A percentile compares a stretch with the other conserved stretches of the same genome.
phyloP scores from a whole-genome alignment of 768 basidiomycete genomes.

The Albatrellus ellisii region DNA sequence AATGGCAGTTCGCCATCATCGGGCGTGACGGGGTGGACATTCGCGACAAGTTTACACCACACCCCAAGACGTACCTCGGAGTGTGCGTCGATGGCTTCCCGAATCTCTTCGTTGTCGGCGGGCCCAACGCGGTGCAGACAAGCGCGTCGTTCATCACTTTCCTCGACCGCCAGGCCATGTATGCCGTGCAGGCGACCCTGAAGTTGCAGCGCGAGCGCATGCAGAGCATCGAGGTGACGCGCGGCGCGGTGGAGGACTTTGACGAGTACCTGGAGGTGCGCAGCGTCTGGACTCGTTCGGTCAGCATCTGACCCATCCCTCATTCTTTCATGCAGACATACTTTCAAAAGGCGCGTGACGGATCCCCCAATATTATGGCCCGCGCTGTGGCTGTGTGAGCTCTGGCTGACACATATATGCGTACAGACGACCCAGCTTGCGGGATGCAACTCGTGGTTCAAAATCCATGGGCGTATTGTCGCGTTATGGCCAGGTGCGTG shows the following conservation, averaged over 20 bases:
- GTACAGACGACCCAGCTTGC: conserved; percentile 42
- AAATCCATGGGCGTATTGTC: conserved; percentile 41
- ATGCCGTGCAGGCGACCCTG: conserved; percentile 36
- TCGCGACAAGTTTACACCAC: conserved; percentile 38
- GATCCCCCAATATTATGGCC: no score
- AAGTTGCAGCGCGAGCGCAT: conserved; percentile 53
- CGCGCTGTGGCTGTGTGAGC: no score
- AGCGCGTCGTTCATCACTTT: conserved; percentile 42
- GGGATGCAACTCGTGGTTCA: conserved; percentile 54
- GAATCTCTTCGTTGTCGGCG: conserved; percentile 48
- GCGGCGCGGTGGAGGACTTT: conserved; percentile 47
- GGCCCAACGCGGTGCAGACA: conserved; percentile 44
- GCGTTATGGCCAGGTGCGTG: conserved; percentile 46
- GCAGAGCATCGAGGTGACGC: conserved; percentile 47
- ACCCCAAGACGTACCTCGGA: conserved; percentile 45
- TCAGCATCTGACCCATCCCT: neutral
- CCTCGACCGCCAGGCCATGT: conserved; percentile 44
- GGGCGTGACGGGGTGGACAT: conserved; percentile 40
- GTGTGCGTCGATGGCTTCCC: conserved; percentile 52
- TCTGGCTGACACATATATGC: neutral
- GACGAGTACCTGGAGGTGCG: conserved; percentile 44
- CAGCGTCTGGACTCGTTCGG: neutral
- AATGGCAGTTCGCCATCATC: conserved; percentile 35
- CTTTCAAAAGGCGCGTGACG: conserved; percentile 27
- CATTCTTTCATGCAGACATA: conserved; percentile 23